Evolutionary conservation across 148 eudicot species (phyloP).

Genomic region (Silene conica): DNA sequence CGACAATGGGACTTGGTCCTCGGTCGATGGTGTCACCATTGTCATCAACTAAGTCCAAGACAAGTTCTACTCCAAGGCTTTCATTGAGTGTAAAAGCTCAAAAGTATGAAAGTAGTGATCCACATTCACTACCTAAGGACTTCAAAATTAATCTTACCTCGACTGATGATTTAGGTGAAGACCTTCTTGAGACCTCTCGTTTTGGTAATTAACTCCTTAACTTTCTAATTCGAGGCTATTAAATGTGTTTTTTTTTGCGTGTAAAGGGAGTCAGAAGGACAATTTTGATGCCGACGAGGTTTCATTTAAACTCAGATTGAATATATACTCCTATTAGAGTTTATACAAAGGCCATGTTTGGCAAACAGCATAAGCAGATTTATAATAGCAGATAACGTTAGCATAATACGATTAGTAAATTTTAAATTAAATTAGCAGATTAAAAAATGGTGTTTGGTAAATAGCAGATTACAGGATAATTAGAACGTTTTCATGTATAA

Average conservation of each 20-base stretch:
- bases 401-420: too few species aligned
- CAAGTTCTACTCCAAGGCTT: conserved; percentile 7
- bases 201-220: conserved; percentile 9
- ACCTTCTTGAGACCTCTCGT: conserved; percentile 5
- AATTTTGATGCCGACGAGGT: too few species aligned
- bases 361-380: too few species aligned
- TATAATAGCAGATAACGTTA: too few species aligned
- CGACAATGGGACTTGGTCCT: conserved; percentile 6
- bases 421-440: too few species aligned
- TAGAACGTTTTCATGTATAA: too few species aligned
- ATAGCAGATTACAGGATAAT: too few species aligned
- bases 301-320: too few species aligned
- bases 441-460: too few species aligned
- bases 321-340: too few species aligned
- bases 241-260: not conserved
- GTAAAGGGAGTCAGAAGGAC: too few species aligned
- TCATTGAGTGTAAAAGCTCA: conserved; percentile 37
- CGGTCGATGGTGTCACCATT: conserved; percentile 6
- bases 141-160: not conserved
- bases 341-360: too few species aligned
- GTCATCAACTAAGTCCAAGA: not conserved
- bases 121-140: conserved; percentile 2
- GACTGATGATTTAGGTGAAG: conserved; percentile 4
- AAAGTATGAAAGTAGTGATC: conserved; percentile 6
- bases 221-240: not conserved